Conservation (phyloP, 2,329 filamentous ascomycete species). For the Metarhizium brunneum region DNA sequence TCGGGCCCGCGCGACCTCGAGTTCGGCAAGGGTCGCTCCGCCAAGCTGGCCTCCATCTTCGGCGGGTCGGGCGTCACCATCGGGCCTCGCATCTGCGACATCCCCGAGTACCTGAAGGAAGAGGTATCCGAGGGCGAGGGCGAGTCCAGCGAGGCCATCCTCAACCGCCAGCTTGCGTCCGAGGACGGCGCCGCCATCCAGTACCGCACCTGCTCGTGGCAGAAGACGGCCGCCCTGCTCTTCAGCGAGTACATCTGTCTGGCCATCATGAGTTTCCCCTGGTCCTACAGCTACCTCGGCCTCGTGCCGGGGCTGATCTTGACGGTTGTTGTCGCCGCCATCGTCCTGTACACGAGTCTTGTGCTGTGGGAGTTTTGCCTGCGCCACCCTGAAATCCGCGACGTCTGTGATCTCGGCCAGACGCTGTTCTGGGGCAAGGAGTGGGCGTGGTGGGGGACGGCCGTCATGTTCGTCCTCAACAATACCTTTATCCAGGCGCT, state of each 20-base stretch:
- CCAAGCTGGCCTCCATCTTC: constrained; percentile 25
- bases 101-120: constrained; percentile 26
- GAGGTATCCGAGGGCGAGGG: constrained; percentile 30
- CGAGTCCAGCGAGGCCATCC: constrained; percentile 38
- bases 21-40: constrained; percentile 12
- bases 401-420: constrained; percentile 93
- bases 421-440: constrained; percentile 83
- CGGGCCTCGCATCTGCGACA: constrained; percentile 42
- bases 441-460: constrained; percentile 60
- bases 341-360: constrained; percentile 69
- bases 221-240: constrained; percentile 83
- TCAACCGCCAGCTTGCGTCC: constrained; percentile 61
- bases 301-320: constrained; percentile 77
- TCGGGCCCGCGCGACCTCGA: constrained; percentile 15
- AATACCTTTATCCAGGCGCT: constrained; percentile 84
- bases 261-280: constrained; percentile 90
- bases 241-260: constrained; percentile 96
- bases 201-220: constrained; percentile 90
- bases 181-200: constrained; percentile 75
- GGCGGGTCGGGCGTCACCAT: constrained; percentile 31
- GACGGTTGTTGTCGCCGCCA: constrained; percentile 64
- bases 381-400: constrained; percentile 80
- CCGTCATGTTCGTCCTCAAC: constrained; percentile 86
- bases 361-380: constrained; percentile 75
- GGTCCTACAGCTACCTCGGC: constrained; percentile 81